Percentiles rank a stretch among this genome's conserved stretches.
Conservation (phyloP, 2,329 filamentous ascomycete genomes). For the Atkinsonella texensis region DNA sequence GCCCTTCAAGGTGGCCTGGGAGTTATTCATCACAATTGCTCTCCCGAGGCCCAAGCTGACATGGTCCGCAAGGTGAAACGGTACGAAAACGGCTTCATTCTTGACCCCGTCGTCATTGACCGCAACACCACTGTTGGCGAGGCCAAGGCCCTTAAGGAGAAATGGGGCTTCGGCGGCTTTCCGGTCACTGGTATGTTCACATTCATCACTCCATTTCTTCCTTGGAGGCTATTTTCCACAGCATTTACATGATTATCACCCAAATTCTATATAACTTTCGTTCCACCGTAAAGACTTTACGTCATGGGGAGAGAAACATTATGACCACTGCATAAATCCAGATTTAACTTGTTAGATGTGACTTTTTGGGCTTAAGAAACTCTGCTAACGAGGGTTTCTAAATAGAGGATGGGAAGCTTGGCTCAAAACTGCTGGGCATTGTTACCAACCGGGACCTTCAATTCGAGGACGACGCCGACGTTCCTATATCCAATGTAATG, state of each 20-base stretch:
- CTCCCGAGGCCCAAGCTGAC: constrained; percentile 90
- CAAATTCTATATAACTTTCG: constrained; percentile 89
- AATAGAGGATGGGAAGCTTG: constrained; percentile 78
- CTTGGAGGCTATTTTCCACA: constrained; percentile 10
- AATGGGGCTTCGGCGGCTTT: constrained; percentile 97
- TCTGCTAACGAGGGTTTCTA: constrained; percentile 6
- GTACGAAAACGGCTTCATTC: constrained; percentile 98
- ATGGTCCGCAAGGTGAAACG: constrained; percentile 99
- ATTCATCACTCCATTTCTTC: constrained; percentile 8
- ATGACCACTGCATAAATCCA: constrained; percentile 18
- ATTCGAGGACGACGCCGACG: constrained; percentile 67
- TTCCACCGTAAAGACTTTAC: constrained; percentile 91
- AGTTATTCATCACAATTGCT: constrained; percentile 99
- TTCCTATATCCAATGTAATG: constrained; percentile 82
- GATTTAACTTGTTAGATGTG: not conserved
- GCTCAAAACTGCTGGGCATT: constrained; percentile 93
- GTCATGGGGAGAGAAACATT: constrained; percentile 61
- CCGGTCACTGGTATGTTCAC: constrained; percentile 83
- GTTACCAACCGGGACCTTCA: constrained; percentile 97
- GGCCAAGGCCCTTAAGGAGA: constrained; percentile 85
- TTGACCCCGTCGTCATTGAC: constrained; percentile 85
- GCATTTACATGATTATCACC: constrained; percentile 62
- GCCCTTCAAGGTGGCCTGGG: constrained; percentile 77
- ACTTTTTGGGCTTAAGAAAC: not conserved
- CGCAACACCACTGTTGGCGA: constrained; percentile 81